Base-by-base conservation (phyloP, 2,329 filamentous ascomycete species). In the Huntiella moniliformis region DNA sequence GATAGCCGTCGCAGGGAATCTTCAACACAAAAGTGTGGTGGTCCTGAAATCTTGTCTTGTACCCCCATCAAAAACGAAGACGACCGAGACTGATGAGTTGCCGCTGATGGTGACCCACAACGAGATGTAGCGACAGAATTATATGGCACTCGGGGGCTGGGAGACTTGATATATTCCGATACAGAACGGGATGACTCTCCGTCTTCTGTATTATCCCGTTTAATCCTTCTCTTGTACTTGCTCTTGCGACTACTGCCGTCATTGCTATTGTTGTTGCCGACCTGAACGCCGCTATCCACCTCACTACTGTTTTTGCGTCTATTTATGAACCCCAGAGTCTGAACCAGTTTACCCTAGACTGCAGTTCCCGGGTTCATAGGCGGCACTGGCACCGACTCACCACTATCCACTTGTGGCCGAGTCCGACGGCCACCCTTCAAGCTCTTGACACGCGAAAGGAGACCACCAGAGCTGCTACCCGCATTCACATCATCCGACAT, bases 381-480 rank as follows among this genome's bases (percentile, higher is more conserved):
- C 46, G 39, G 44, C 40, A 42, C 41, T 42, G 39, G 53, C 22
- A 49, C 36, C 34, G 47, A 49, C 13, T 49, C 47, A 5, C 43
- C 37, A 41, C 42, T 46, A 15, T 49, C 47, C 38, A 44, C 44
- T 39, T 49, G 47, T 35, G 47, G 44, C 43, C 47, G 47, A 40
- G 45, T 47, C 42, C 59, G 57, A 52, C 77, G 70, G 31, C 75
- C 74, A 43, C 79, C 79, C 66, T 84, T 87, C 61, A 91, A 63
- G 61, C 79, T 85, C 70, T 83, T 86, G 65, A 91, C 83, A 46
- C 84, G 74, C 44, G 74, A 82, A 51, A 92, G 59, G 51, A 92
- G 78, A 2, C 82, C 80, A 40, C 72, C 71, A 38, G 65, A 63
- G 41, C 60, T 60, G 56, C 67, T 65, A 12, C 42, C 38, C 15